phyloP scores from a whole-genome alignment of 1,284 basidiomycete genomes.

The Sutorius eximius region DNA sequence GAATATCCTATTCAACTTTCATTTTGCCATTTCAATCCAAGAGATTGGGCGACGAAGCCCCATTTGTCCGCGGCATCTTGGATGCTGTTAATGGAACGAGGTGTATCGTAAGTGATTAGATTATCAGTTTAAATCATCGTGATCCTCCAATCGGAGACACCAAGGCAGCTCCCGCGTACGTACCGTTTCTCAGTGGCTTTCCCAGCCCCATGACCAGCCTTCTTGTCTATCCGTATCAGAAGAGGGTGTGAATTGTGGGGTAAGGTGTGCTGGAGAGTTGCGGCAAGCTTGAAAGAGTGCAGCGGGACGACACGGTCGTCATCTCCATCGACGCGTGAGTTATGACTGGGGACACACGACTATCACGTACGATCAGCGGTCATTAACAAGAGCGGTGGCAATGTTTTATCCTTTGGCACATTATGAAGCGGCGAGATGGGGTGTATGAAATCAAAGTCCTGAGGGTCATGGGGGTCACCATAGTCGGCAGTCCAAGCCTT shows the following conservation, averaged over 20 bases:
- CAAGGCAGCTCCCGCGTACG: neutral
- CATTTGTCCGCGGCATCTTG: slow-evolving; percentile 75
- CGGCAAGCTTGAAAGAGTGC: slow-evolving; percentile 80
- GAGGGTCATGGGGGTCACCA: slow-evolving; percentile 72
- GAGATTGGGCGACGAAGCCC: slow-evolving; percentile 68
- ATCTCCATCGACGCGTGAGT: slow-evolving; percentile 42
- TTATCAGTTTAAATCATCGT: slow-evolving; percentile 4
- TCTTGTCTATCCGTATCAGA: slow-evolving; percentile 74
- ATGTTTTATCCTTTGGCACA: slow-evolving; percentile 55
- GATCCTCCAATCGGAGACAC: neutral
- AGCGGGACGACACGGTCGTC: slow-evolving; percentile 82
- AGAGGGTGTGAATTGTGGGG: slow-evolving; percentile 69
- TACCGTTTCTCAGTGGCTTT: slow-evolving; percentile 76
- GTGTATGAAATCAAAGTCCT: slow-evolving; percentile 82
- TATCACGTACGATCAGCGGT: slow-evolving; percentile 71
- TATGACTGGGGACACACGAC: neutral
- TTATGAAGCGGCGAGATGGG: slow-evolving; percentile 80
- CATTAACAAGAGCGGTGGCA: slow-evolving; percentile 69
- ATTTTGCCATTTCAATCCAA: slow-evolving; percentile 49
- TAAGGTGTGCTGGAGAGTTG: slow-evolving; percentile 65
- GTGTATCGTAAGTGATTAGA: slow-evolving; percentile 6
- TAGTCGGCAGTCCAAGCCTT: slow-evolving; percentile 81
- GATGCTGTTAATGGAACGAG: slow-evolving; percentile 47
- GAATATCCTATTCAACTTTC: slow-evolving; percentile 9
- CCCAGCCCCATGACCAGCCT: slow-evolving; percentile 79